A percentile compares a stretch with the other conserved stretches of the same genome.
Evolutionary conservation across 2,329 filamentous ascomycete species (phyloP).

Genomic region (Colletotrichum orbiculare): DNA sequence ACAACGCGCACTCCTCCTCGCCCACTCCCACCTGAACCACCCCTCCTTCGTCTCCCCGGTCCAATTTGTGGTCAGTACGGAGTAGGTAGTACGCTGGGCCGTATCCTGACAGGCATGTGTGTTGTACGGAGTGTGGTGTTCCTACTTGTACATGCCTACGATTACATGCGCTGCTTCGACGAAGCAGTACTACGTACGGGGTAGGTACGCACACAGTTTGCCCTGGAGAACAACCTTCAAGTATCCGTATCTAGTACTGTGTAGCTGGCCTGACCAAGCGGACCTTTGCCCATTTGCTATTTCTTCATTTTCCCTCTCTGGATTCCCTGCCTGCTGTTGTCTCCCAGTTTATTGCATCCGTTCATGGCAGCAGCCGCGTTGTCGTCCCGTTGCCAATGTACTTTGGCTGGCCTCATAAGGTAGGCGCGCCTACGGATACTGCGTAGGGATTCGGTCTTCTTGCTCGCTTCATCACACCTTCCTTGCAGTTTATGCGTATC

Average conservation of each 20-base stretch:
- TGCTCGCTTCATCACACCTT: conserved; percentile 28
- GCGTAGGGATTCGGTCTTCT: conserved; percentile 22
- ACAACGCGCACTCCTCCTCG: conserved; percentile 33
- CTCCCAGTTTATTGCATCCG: conserved; percentile 14
- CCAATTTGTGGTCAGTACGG: conserved; percentile 30
- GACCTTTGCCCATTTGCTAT: neutral
- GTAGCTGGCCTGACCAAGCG: no score
- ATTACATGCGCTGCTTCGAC: no score
- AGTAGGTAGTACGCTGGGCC: neutral
- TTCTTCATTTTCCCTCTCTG: neutral
- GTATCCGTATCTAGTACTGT: no score
- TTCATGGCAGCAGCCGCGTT: conserved; percentile 9
- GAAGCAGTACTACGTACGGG: no score
- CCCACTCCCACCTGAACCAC: conserved; percentile 37
- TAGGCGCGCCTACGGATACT: no score
- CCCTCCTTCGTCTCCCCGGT: conserved; percentile 35
- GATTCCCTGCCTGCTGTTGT: conserved; percentile 9
- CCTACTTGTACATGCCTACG: no score
- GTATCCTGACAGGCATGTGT: neutral
- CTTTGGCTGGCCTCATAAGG: no score
- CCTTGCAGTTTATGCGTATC: no score
- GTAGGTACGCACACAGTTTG: no score
- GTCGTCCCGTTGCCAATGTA: conserved; percentile 17
- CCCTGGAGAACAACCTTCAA: no score
- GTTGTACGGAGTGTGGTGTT: no score